Base-by-base conservation (phyloP, 768 basidiomycete genomes). In the Russula brevipes region DNA sequence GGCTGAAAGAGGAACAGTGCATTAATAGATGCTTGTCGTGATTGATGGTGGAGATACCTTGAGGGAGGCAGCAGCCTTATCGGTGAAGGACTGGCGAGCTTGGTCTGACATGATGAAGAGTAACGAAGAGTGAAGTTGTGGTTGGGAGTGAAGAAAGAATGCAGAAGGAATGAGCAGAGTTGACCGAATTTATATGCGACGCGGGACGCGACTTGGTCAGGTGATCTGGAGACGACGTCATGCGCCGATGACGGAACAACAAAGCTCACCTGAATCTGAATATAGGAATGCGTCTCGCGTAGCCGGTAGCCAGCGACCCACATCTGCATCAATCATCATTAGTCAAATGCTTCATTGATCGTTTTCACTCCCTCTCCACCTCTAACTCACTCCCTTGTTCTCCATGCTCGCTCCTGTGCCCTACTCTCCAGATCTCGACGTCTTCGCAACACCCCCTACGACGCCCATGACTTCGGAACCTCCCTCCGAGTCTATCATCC, bases 361-460 rank as follows among this genome's bases (percentile, higher is more conserved):
- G 24, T 24, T 24, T 24, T 24, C 24, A 24, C 24, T 24, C 24
- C 24, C 24, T 24, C 24, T 24, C 24, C 38, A 54, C 10, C 30
- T 33, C 10, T 36, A 16, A 45, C 4, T 44, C 16, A 30, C 19
- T 11, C 10, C 44, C 5, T 8, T 35, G 24, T 2, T 35, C 16
- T 36, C 46, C 10, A 66, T 66, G 65, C 61, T 47, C 5, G 46
- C 52, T 30, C 39, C 53, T 11, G 39, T 59, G 8, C 54, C 47
- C n/a, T 33, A 16, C 52, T 66, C 65, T 47, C 71, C 70, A 36
- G 78, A 79, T 60, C 56, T 66, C 54, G 79, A 81, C 59, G 73
- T 71, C 51, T 81, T 80, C 66, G 71, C 73, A 53, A 81, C 80
- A 17, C 80, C 80, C 31, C 80, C 80, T 8, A 73, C 73, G 16